Conservation (phyloP, 2,329 filamentous ascomycete genomes). For the Nigrograna mackinnonii region DNA sequence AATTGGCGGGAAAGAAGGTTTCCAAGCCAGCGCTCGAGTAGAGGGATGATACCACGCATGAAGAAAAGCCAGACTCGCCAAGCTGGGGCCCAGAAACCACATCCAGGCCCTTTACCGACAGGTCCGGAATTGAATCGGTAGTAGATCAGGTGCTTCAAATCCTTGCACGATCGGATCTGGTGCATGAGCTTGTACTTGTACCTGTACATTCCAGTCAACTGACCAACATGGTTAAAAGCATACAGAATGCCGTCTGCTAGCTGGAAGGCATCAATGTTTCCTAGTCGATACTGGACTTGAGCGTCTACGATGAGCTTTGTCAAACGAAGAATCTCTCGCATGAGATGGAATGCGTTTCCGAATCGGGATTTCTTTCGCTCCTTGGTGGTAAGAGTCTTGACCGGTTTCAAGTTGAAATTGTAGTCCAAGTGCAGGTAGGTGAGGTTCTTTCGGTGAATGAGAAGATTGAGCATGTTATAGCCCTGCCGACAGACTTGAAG, state of each 20-base stretch:
- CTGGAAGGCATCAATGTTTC: slow-evolving; percentile 98
- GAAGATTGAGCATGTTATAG: slow-evolving; percentile 97
- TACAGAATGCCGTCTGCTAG: slow-evolving; percentile 98
- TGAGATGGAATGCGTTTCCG: slow-evolving; percentile 97
- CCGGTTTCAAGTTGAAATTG: slow-evolving; percentile 98
- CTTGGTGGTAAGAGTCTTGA: slow-evolving; percentile 98
- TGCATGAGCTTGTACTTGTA: slow-evolving; percentile 99
- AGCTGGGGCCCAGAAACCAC: slow-evolving; percentile 97
- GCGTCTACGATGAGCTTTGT: slow-evolving; percentile 98
- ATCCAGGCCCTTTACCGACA: slow-evolving; percentile 95
- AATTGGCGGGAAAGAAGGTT: slow-evolving; percentile 97
- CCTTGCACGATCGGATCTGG: slow-evolving; percentile 98
- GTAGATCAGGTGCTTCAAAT: slow-evolving; percentile 98
- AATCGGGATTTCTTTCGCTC: slow-evolving; percentile 99
- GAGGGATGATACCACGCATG: slow-evolving; percentile 96
- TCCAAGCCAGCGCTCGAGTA: slow-evolving; percentile 95
- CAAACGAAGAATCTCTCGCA: slow-evolving; percentile 94
- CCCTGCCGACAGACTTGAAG: slow-evolving; percentile 97
- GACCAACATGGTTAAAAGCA: slow-evolving; percentile 98
- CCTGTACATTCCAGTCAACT: slow-evolving; percentile 98
- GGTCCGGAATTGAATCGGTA: slow-evolving; percentile 97
- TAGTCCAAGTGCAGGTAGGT: slow-evolving; percentile 98
- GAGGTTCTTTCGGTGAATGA: slow-evolving; percentile 97
- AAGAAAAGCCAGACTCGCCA: slow-evolving; percentile 99
- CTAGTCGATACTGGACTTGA: slow-evolving; percentile 94